Conservation (phyloP, 2,329 filamentous ascomycete species). For the Pyrenochaeta sp. region DNA sequence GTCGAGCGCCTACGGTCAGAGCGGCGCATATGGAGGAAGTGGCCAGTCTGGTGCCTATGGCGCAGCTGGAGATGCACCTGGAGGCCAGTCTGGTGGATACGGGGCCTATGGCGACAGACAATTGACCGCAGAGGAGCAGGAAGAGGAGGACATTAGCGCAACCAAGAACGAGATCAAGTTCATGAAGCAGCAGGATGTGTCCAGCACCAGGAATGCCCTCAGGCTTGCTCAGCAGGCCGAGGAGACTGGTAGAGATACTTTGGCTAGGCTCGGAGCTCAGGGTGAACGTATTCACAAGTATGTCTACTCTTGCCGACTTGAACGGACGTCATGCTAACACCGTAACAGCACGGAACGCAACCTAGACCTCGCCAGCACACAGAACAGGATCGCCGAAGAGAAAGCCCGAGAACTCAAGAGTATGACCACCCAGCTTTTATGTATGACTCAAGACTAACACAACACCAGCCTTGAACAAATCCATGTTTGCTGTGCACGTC, state of each 20-base stretch:
- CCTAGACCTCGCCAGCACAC: conserved; percentile 78
- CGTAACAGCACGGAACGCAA: conserved; percentile 66
- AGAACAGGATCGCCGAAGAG: conserved; percentile 80
- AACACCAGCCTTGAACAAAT: conserved; percentile 70
- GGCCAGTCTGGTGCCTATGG: conserved; percentile 30
- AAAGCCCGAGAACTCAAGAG: conserved; percentile 82
- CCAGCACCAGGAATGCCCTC: conserved; percentile 71
- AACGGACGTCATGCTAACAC: conserved; percentile 40
- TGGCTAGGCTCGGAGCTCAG: conserved; percentile 40
- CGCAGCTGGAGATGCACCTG: conserved; percentile 19
- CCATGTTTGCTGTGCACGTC: conserved; percentile 89
- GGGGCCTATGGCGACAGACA: conserved; percentile 72
- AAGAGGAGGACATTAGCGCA: conserved; percentile 74
- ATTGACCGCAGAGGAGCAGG: conserved; percentile 79
- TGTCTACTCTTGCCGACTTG: not conserved
- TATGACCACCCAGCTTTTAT: not conserved
- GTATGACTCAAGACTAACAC: conserved; percentile 1
- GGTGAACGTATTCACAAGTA: conserved; percentile 47
- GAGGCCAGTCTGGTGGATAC: conserved; percentile 46
- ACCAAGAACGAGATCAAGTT: conserved; percentile 77
- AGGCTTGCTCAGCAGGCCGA: conserved; percentile 71
- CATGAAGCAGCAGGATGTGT: conserved; percentile 75
- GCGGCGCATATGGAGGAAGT: conserved; percentile 28
- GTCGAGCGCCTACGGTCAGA: conserved; percentile 37
- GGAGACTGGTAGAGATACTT: conserved; percentile 66